phyloP scores from a whole-genome alignment of 2,329 filamentous ascomycete genomes.

The Pseudogymnoascus sp. region DNA sequence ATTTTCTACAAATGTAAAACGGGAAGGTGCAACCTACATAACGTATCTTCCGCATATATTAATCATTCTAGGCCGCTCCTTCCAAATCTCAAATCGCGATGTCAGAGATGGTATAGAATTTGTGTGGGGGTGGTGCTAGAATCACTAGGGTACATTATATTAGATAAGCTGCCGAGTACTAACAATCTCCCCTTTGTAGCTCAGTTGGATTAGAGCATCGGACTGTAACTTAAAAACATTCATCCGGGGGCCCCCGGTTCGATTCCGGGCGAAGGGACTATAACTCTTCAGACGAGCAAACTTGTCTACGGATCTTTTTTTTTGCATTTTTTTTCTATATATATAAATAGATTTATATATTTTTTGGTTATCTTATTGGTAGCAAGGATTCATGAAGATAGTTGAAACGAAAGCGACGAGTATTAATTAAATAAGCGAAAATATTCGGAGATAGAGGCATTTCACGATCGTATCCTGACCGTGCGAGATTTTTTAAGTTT shows the following conservation, averaged over 20 bases:
- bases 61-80: neutral
- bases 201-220: constrained; percentile 12
- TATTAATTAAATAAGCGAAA: neutral
- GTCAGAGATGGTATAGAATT: neutral
- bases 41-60: neutral
- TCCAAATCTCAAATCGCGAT: neutral
- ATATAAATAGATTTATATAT: too few relatives aligned
- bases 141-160: neutral
- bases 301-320: neutral
- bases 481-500: too few relatives aligned
- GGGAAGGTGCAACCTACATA: neutral
- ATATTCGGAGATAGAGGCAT: neutral
- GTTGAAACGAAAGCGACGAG: too few relatives aligned
- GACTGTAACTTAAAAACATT: constrained; percentile 10
- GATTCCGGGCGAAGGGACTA: constrained; percentile 11
- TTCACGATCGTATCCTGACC: neutral
- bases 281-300: constrained; percentile 7
- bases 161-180: neutral
- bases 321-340: neutral
- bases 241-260: constrained; percentile 11
- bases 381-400: neutral
- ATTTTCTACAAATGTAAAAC: neutral
- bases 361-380: neutral
- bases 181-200: constrained; percentile 10
- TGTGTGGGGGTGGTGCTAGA: neutral